Evolutionary conservation across 441 rosid species (phyloP).

Genomic region (Adansonia madagascariensis): DNA sequence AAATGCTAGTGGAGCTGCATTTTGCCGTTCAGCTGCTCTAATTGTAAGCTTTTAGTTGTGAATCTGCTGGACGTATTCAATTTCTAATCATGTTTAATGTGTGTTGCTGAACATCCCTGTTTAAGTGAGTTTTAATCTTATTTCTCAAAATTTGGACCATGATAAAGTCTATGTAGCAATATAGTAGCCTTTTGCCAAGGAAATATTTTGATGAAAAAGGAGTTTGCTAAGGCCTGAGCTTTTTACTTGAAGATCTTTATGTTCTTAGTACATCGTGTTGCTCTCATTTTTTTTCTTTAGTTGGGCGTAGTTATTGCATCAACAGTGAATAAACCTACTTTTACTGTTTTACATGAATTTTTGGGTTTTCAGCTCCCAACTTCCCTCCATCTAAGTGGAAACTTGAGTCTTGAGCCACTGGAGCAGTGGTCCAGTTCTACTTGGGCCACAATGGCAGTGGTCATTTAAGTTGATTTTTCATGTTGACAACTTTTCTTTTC

Average conservation of each 20-base stretch:
- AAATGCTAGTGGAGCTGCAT: slow-evolving; percentile 86
- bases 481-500: slow-evolving; percentile 11
- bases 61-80: neutral
- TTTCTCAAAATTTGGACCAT: neutral
- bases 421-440: neutral
- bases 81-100: neutral
- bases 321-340: neutral
- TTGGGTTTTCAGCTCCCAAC: slow-evolving; percentile 12
- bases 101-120: neutral
- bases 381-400: neutral
- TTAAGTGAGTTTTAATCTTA: neutral
- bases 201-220: neutral
- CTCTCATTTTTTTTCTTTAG: neutral
- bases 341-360: neutral
- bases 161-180: neutral
- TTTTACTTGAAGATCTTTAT: neutral
- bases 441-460: slow-evolving; percentile 4
- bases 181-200: neutral
- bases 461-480: slow-evolving; percentile 6
- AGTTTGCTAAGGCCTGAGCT: neutral
- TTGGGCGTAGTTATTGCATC: neutral
- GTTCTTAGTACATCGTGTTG: neutral
- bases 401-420: neutral
- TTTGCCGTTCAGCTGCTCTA: slow-evolving; percentile 92
- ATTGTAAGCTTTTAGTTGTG: slow-evolving; percentile 51